phyloP scores from a whole-genome alignment of 208 protist species.

The Tritrichomonas musculus region DNA sequence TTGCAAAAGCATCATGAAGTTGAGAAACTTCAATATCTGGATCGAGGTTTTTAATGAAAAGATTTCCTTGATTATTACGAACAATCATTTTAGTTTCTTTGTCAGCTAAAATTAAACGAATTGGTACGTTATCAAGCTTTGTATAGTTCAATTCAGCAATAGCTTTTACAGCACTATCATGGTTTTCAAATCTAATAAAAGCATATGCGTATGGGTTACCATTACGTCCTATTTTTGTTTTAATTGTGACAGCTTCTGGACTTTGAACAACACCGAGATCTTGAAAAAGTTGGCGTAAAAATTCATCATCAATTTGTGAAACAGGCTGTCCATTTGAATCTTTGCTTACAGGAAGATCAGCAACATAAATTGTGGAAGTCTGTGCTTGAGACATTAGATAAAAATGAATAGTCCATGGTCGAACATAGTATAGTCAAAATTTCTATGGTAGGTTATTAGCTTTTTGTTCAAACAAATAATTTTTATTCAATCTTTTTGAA shows the following conservation, averaged over 20 bases:
- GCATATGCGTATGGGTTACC: not conserved
- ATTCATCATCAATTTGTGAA: too few species aligned
- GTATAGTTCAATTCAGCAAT: not conserved
- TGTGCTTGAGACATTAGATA: too few species aligned
- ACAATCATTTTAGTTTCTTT: not conserved
- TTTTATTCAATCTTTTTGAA: too few species aligned
- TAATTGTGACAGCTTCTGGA: too few species aligned
- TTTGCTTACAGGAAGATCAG: too few species aligned
- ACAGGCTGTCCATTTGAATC: too few species aligned
- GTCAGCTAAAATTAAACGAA: not conserved
- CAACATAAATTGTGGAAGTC: too few species aligned
- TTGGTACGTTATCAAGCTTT: not conserved
- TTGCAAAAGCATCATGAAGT: not conserved
- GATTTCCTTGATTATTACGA: not conserved
- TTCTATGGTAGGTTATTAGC: too few species aligned
- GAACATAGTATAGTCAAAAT: too few species aligned
- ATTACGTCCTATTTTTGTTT: too few species aligned
- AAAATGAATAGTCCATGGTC: too few species aligned
- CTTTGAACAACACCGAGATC: not conserved
- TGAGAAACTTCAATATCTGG: not conserved
- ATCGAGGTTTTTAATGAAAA: not conserved
- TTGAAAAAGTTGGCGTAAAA: not conserved
- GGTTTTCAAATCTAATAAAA: not conserved
- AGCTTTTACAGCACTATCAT: not conserved
- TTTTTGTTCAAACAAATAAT: too few species aligned